These are phyloP conservation scores for Meripilus lineatus DNA, from an alignment of 1,284 basidiomycete genomes.

Conservation along the genomic window DNA sequence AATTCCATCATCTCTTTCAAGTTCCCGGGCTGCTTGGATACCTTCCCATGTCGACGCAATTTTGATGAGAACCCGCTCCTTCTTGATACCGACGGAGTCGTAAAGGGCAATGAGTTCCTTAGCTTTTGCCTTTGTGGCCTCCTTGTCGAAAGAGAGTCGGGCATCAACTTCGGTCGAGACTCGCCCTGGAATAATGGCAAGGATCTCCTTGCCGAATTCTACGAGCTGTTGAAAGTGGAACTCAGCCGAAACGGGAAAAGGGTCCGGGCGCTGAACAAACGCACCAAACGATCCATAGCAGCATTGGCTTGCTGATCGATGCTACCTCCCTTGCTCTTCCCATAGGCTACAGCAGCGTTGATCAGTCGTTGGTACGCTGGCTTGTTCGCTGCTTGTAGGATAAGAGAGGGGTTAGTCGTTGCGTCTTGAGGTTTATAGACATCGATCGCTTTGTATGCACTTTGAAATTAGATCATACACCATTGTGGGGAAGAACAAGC, in stretches of 20 bases:
- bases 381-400: constrained; percentile 93
- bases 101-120: constrained; percentile 94
- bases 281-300: constrained; percentile 85
- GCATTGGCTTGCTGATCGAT: constrained; percentile 68
- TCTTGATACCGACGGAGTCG: constrained; percentile 84
- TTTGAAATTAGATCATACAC: constrained; percentile 11
- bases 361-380: constrained; percentile 83
- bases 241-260: neutral
- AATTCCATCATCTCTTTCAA: constrained; percentile 90
- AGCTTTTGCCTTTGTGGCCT: constrained; percentile 88
- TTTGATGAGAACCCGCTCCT: constrained; percentile 97
- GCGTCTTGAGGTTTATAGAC: constrained; percentile 93
- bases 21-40: constrained; percentile 96
- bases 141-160: constrained; percentile 93
- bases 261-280: constrained; percentile 20
- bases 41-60: constrained; percentile 99
- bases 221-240: constrained; percentile 58
- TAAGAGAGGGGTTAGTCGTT: constrained; percentile 92
- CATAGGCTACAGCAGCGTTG: constrained; percentile 78
- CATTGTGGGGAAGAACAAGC: constrained; percentile 21
- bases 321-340: constrained; percentile 76
- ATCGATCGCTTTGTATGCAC: constrained; percentile 60
- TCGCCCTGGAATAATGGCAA: constrained; percentile 94
- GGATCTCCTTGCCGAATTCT: constrained; percentile 95
- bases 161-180: constrained; percentile 99